Evolutionary conservation across 202 grass and related monocot genomes (phyloP).

Genomic region (Setaria viridis): DNA sequence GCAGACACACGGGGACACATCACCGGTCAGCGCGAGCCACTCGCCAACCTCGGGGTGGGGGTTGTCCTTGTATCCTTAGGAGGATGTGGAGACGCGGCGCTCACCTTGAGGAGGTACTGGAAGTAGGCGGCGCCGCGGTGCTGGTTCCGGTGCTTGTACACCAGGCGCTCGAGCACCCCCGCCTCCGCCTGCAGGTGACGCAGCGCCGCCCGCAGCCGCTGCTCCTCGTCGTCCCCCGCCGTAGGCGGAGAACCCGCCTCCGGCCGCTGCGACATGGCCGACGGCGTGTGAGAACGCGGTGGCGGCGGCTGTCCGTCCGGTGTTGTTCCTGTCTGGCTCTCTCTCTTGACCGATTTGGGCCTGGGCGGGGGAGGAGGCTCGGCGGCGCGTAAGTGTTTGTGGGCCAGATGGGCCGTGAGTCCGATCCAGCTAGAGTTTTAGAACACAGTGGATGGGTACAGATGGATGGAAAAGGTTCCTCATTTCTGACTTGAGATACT

Average conservation of each 20-base stretch:
- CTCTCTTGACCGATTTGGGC: background rate
- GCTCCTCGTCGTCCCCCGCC: slow-evolving; percentile 39
- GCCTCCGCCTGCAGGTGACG: slow-evolving; percentile 64
- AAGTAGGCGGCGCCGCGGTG: slow-evolving; percentile 78
- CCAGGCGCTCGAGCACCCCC: slow-evolving; percentile 79
- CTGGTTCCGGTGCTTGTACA: slow-evolving; percentile 91
- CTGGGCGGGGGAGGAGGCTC: too few relatives aligned
- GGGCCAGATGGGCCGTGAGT: background rate
- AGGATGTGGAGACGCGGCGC: background rate
- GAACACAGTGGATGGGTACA: too few relatives aligned
- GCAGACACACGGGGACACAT: background rate
- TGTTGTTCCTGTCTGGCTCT: background rate
- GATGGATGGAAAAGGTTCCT: too few relatives aligned
- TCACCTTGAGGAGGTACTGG: slow-evolving; percentile 87
- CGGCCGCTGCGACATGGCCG: slow-evolving; percentile 28
- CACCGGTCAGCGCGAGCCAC: background rate
- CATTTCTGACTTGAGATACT: too few relatives aligned
- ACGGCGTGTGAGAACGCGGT: background rate
- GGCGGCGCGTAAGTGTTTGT: background rate
- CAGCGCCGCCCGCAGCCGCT: slow-evolving; percentile 58
- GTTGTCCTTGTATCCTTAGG: background rate
- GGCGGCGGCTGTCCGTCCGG: background rate
- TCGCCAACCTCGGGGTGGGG: too few relatives aligned
- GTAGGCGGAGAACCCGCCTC: background rate
- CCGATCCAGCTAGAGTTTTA: background rate